Base-by-base conservation (phyloP, 345 rosid genomes). In the Ricinus communis region DNA sequence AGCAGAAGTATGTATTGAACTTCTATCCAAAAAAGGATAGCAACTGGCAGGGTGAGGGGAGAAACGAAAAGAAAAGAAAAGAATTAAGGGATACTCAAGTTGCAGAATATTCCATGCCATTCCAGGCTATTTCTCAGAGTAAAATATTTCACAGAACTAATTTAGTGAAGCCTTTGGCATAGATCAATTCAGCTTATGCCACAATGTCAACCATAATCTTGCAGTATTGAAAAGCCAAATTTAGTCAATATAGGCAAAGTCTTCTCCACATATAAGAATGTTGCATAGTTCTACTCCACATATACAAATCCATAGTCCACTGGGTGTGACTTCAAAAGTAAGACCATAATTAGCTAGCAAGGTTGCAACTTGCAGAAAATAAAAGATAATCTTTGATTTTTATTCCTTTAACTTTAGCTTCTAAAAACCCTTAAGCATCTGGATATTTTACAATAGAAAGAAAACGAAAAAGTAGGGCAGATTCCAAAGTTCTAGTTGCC, bases 401-500 rank as follows among this genome's bases (percentile, higher is more conserved):
- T 45, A 5, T 38, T 27, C 40, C 31, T 12, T 19, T 28, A 25
- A 45, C 45, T 61, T 30, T 18, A 24, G 24, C 22, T 57, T 62
- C 46, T 15, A 43, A 49, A 58, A 30, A 31, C n/a, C 65, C 18
- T 31, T 64, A 13, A 15, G 75, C 60, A 72, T 18, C 66, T 40
- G 50, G n/a, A 16, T 55, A 41, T 40, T 25, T 8, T 4, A 61
- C 52, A 55, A 9, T 27, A 24, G 8, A 40, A 46, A 19, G 0
- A 11, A 28, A 12, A 10, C 16, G n/a, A 65, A 65, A 55, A 19
- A 31, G 72, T 28, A 38, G 56, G 5, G 9, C 28, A 16, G 41
- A 57, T 69, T 69, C 64, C 27, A 43, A n/a, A 69, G 15, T 41
- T 64, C 53, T n/a, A 54, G 33, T 57, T 36, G 36, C 62, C 13